A percentile compares a stretch with the other conserved stretches of the same genome.
These are phyloP conservation scores for Alternaria incomplexa DNA, from an alignment of 2,329 filamentous ascomycete genomes.

Conservation along the genomic window DNA sequence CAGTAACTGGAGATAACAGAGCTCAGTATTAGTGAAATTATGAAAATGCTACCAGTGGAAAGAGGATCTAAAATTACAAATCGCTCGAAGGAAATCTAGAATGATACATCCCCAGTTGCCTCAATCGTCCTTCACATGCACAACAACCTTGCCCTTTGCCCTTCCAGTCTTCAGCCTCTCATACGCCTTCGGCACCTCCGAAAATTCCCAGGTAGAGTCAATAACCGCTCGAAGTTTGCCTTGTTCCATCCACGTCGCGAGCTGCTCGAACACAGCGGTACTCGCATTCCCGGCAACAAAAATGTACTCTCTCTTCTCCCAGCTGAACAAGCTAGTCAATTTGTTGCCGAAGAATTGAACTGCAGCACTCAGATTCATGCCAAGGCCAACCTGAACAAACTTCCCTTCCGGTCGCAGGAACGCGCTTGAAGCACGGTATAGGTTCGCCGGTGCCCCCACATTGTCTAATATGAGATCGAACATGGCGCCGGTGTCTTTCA, in stretches of 20 bases:
- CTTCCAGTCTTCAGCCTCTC: constrained; percentile 61
- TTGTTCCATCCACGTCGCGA: constrained; percentile 62
- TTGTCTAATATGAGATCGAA: constrained; percentile 64
- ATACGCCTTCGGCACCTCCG: constrained; percentile 62
- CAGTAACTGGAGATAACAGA: too few species aligned
- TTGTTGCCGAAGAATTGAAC: not conserved
- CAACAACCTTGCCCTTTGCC: constrained; percentile 63
- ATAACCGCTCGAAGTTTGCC: constrained; percentile 63
- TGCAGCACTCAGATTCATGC: not conserved
- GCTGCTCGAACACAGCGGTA: constrained; percentile 31
- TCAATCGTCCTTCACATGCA: constrained; percentile 20
- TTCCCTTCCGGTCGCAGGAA: constrained; percentile 11
- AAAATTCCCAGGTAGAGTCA: constrained; percentile 60
- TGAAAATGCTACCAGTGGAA: not conserved
- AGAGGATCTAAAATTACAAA: not conserved
- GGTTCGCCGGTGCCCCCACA: constrained; percentile 51
- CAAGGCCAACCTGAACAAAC: constrained; percentile 6
- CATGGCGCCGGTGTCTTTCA: constrained; percentile 54
- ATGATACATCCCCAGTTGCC: not conserved
- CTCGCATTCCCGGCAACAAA: constrained; percentile 36
- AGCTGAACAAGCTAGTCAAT: not conserved
- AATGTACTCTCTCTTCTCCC: not conserved
- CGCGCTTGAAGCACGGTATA: constrained; percentile 6
- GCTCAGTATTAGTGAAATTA: too few species aligned
- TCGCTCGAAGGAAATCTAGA: not conserved